Evolutionary conservation across 2,329 filamentous ascomycete genomes (phyloP).

Genomic region (Fusarium multiceps): DNA sequence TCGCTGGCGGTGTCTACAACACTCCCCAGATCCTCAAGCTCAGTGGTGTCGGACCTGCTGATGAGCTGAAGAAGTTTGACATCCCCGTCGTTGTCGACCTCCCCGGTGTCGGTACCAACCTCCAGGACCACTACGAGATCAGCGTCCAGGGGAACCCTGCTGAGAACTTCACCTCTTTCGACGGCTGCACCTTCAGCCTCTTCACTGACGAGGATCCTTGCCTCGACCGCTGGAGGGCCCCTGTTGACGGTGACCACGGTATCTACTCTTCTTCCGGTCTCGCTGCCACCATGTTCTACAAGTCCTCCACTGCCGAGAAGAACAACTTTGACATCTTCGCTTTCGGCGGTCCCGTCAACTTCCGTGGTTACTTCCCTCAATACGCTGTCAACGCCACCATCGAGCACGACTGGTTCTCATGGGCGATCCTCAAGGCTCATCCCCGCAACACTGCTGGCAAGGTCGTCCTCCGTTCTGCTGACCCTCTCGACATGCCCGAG

Average conservation of each 20-base stretch:
- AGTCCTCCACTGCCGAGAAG: conserved; percentile 52
- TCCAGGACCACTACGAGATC: conserved; percentile 65
- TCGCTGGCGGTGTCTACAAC: conserved; percentile 62
- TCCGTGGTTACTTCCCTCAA: conserved; percentile 67
- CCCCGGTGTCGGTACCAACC: conserved; percentile 68
- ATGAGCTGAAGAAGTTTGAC: conserved; percentile 55
- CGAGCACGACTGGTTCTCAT: conserved; percentile 56
- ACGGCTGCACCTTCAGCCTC: conserved; percentile 49
- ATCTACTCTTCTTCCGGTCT: conserved; percentile 61
- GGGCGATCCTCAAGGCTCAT: conserved; percentile 67
- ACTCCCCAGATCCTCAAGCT: conserved; percentile 64
- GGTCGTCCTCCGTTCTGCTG: conserved; percentile 68
- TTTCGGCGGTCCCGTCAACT: conserved; percentile 65
- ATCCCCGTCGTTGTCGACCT: conserved; percentile 60
- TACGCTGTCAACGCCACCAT: conserved; percentile 60
- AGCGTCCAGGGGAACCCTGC: conserved; percentile 47
- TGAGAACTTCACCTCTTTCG: conserved; percentile 44
- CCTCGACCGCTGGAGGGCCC: conserved; percentile 50
- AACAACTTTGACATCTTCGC: conserved; percentile 63
- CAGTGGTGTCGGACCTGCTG: conserved; percentile 59
- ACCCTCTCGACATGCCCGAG: conserved; percentile 72
- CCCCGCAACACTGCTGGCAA: conserved; percentile 71
- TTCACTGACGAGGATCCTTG: conserved; percentile 51
- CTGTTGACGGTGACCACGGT: conserved; percentile 46
- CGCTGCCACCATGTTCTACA: conserved; percentile 58